Conservation (phyloP, 225 moss, liverwort and hornwort species). For the Ulota crispa region DNA sequence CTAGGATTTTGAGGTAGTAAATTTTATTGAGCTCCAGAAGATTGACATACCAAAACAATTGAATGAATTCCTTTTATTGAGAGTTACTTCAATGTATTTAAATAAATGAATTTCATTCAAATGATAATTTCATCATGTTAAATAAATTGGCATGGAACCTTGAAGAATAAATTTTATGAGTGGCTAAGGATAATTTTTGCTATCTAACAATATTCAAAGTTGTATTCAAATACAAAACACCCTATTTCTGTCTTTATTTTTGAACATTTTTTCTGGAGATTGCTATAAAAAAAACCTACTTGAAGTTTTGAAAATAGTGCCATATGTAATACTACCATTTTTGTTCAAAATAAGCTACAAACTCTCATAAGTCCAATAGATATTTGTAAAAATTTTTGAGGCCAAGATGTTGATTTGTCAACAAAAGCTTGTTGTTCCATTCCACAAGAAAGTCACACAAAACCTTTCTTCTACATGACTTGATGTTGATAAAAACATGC, state of each 20-base stretch:
- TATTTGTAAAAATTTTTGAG: no score
- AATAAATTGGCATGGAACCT: neutral
- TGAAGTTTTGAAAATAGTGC: neutral
- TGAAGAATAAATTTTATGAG: no score
- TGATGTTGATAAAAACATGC: neutral
- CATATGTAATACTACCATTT: neutral
- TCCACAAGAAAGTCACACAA: no score
- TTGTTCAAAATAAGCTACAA: neutral
- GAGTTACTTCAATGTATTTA: neutral
- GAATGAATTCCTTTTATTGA: neutral
- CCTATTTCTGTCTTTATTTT: neutral
- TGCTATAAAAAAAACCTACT: neutral
- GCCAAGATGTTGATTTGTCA: neutral
- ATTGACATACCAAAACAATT: neutral
- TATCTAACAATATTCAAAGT: neutral
- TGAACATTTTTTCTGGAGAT: no score
- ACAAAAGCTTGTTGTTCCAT: rapidly evolving
- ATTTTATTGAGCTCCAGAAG: neutral
- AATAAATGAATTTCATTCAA: neutral
- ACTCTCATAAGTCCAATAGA: neutral
- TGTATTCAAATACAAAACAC: no score
- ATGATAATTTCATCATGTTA: neutral
- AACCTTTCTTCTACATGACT: no score
- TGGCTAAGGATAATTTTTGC: neutral
- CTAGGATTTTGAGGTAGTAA: neutral